Evolutionary conservation across 148 eudicot genomes (phyloP).

Genomic region (Polygonum aviculare): DNA sequence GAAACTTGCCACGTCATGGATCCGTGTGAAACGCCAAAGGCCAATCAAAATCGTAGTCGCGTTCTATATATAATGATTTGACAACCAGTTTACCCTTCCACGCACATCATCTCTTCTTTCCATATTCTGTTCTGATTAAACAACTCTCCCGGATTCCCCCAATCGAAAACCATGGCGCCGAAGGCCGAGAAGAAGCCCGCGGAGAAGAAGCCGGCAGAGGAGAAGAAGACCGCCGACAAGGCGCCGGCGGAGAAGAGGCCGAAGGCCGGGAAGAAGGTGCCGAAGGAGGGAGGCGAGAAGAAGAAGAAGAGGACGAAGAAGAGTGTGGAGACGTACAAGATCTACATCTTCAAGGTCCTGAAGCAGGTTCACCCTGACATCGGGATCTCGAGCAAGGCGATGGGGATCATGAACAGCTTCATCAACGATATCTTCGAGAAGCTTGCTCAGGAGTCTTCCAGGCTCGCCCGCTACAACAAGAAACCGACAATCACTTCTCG

Average conservation of each 20-base stretch:
- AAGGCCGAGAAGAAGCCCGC: constrained; percentile 4
- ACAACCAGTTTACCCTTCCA: not conserved
- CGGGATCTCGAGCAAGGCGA: constrained; percentile 4
- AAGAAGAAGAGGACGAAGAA: constrained; percentile 36
- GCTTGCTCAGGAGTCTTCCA: too few relatives aligned
- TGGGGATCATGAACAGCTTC: constrained; percentile 9
- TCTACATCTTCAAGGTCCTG: constrained; percentile 4
- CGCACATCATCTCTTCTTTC: not conserved
- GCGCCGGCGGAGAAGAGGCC: constrained; percentile 50
- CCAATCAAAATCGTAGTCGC: not conserved
- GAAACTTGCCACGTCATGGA: not conserved
- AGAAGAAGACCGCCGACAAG: constrained; percentile 29
- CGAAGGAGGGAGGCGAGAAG: constrained; percentile 35
- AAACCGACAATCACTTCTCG: too few relatives aligned
- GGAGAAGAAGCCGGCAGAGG: constrained; percentile 34
- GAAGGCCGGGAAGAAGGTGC: constrained; percentile 52
- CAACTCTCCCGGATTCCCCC: not conserved
- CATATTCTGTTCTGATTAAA: not conserved
- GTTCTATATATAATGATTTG: not conserved
- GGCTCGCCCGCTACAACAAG: too few relatives aligned
- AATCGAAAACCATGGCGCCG: not conserved
- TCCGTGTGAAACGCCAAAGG: not conserved
- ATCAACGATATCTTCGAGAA: too few relatives aligned
- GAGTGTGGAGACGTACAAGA: not conserved
- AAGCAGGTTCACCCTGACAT: constrained; percentile 5